Evolutionary conservation across 352 stramenopile genomes (phyloP), one percentile per base, ranked within the genome.

Genomic region (Elongisporangium undulatum): DNA sequence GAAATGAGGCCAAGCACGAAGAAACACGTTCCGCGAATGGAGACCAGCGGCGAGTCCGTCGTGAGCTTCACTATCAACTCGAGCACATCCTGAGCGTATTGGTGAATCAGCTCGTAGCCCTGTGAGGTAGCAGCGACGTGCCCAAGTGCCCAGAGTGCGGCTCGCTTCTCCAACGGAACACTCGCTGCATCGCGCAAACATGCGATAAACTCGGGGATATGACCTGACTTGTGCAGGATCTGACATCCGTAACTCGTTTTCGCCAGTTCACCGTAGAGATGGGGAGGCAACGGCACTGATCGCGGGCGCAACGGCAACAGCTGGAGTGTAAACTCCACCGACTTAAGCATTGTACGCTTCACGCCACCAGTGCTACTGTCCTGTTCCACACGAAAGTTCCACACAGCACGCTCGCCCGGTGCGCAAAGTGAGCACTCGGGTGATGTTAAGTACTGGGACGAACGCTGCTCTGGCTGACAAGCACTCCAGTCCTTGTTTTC

Each of bases 401-500:
- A 96, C 8, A 96, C 80, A 12, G 83, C 85, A 45, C 87, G 85
- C 59, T 96, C 87, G 3, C 85, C 85, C 21, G 84, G 82, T 7
- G 76, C 83, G 56, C 87, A 96, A 3, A 96, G 39, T 4, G 82
- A 94, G 23, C 82, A 90, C 21, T 92, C 82, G 7, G 82, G 86
- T 1, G 81, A 61, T 12, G 67, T 67, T 19, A 96, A 67, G 56
- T 81, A 89, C 55, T 92, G 81, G 0, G 79, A 53, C 3, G 82
- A 78, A 23, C 87, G 84, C 61, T 95, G 87, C 34, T 95, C 87
- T 19, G 87, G 87, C 21, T 88, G 83, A 21, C 87, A 96, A 7
- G 82, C 87, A 52, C 85, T 96, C 87, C 87, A 96, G 62, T 96
- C 87, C 55, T 96, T 96, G 71, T 92, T 89, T 20, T 94, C 87